Percentiles rank a stretch among this genome's conserved stretches.
Conservation (phyloP, 2,329 filamentous ascomycete species). For the Beauveria brongniartii region DNA sequence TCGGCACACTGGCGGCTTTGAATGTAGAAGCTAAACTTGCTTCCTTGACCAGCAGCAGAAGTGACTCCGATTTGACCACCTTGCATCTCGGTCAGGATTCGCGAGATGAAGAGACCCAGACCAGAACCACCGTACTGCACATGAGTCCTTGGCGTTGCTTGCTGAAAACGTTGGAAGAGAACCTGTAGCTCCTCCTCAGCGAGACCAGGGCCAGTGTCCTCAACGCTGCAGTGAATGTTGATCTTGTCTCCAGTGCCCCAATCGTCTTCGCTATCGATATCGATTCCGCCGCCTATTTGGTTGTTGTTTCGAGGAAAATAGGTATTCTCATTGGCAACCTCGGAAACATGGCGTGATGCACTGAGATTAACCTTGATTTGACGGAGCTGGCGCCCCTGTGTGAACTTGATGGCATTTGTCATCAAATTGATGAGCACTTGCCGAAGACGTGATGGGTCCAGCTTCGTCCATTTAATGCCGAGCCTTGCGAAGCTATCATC, state of each 20-base stretch:
- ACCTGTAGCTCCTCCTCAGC: slow-evolving; percentile 57
- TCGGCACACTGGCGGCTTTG: slow-evolving; percentile 51
- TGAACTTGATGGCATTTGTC: slow-evolving; percentile 59
- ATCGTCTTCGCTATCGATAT: slow-evolving; percentile 47
- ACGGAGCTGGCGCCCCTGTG: slow-evolving; percentile 49
- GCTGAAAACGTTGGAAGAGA: slow-evolving; percentile 61
- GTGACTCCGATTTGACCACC: slow-evolving; percentile 70
- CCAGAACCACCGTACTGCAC: slow-evolving; percentile 66
- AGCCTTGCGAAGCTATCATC: slow-evolving; percentile 59
- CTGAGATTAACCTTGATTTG: slow-evolving; percentile 57
- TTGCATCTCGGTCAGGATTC: slow-evolving; percentile 67
- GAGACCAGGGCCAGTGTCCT: slow-evolving; percentile 62
- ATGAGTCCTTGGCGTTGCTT: slow-evolving; percentile 60
- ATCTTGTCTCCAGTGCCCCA: slow-evolving; percentile 67
- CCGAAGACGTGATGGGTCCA: slow-evolving; percentile 66
- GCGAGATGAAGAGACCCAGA: slow-evolving; percentile 66
- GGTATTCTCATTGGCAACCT: slow-evolving; percentile 29
- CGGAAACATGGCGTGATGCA: slow-evolving; percentile 47
- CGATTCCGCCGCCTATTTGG: slow-evolving; percentile 25
- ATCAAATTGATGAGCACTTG: slow-evolving; percentile 73
- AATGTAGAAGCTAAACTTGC: slow-evolving; percentile 71
- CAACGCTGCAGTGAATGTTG: slow-evolving; percentile 64
- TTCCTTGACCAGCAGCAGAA: slow-evolving; percentile 58
- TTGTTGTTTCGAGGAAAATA: slow-evolving; percentile 41
- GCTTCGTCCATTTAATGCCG: slow-evolving; percentile 60